These are phyloP conservation scores for Trametes elegans DNA, from an alignment of 768 basidiomycete genomes.

Conservation along the genomic window DNA sequence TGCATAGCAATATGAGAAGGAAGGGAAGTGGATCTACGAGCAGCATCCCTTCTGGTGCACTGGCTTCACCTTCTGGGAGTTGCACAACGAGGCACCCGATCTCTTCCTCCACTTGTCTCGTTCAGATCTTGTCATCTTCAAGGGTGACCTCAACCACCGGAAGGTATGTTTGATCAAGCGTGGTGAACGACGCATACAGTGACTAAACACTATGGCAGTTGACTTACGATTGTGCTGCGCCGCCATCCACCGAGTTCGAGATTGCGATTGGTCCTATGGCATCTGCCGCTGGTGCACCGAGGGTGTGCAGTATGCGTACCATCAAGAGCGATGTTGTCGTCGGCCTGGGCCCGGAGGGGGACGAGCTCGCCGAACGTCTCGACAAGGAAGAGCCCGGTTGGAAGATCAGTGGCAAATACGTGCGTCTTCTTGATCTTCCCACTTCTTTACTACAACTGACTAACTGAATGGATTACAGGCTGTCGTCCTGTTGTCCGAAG, in stretches of 20 bases:
- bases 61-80: conserved; percentile 93
- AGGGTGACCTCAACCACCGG: conserved; percentile 92
- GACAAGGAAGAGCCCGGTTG: conserved; percentile 88
- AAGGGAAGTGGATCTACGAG: conserved; percentile 93
- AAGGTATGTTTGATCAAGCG: conserved; percentile 37
- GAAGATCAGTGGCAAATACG: conserved; percentile 98
- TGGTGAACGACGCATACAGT: not conserved
- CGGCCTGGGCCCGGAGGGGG: conserved; percentile 68
- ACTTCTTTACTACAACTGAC: too few species aligned
- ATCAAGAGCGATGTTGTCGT: conserved; percentile 97
- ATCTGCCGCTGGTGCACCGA: conserved; percentile 82
- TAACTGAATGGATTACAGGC: conserved; percentile 48
- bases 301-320: conserved; percentile 82
- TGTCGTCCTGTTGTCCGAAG: conserved; percentile 83
- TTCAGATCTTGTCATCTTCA: conserved; percentile 91
- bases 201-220: conserved; percentile 31
- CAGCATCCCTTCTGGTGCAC: conserved; percentile 95
- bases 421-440: conserved; percentile 44
- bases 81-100: conserved; percentile 82
- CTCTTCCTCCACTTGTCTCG: conserved; percentile 89
- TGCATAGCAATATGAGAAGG: conserved; percentile 80
- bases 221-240: conserved; percentile 84
- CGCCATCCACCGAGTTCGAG: conserved; percentile 85
- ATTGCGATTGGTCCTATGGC: conserved; percentile 93
- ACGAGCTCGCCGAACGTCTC: conserved; percentile 71